Base-by-base conservation (phyloP, 345 rosid species). In the Gossypium anomalum region DNA sequence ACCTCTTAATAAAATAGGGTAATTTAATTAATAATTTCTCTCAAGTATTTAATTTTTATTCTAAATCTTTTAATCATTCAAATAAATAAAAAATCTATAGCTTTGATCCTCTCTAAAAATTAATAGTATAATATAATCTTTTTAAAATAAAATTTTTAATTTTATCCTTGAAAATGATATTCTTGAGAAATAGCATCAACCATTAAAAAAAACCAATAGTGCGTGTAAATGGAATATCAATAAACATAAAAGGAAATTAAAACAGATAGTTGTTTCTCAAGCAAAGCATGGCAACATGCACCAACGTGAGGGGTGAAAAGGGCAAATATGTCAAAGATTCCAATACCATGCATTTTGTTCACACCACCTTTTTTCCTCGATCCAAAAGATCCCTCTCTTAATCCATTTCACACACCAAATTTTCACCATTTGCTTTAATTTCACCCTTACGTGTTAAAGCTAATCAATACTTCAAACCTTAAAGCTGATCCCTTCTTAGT, bases 331-430 rank as follows among this genome's bases (percentile, higher is more conserved):
- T 52, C 19, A 52, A 52, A 52, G 57, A 52, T 60, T 60, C 64
- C 34, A 60, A 60, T 60, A 13, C 7, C 64, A 25, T 49, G 17
- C n/a, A 63, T 68, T 25, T 48, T 23, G 57, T 68, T 68, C 72
- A 68, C 72, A 68, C 72, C 38, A 34, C 41, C 41, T 34, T 15
- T 17, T 16, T 67, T 48, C 9, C 41, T 7, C 41, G 47, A 23
- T 67, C 71, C 19, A 34, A 48, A 67, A 67, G 57, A 67, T 68
- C 8, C 20, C 13, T 7, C 57, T 23, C 41, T 48, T 23, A 23
- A 48, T 49, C 57, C 58, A 3, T 48, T 68, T 68, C 72, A 68
- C 58, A 68, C 57, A 4, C 7, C 20, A 29, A 67, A 47, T 15
- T 25, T 51, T 51, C 55, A 14, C 17, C 9, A 13, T 51, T 45